phyloP scores from a whole-genome alignment of 768 basidiomycete genomes.

The Russula olivacea region DNA sequence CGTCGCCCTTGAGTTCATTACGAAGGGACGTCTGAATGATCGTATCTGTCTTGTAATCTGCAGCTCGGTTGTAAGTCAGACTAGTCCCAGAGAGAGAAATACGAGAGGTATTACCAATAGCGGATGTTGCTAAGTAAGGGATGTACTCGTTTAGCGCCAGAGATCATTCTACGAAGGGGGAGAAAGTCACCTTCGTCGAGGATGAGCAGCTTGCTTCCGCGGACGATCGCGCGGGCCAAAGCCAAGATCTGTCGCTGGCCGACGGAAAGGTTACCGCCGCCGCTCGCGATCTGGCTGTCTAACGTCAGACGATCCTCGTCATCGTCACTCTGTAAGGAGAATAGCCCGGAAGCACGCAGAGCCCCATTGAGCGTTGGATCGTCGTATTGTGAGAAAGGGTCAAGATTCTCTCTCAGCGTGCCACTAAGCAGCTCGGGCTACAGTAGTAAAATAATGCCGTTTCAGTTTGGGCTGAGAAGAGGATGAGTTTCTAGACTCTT shows the following conservation, averaged over 20 bases:
- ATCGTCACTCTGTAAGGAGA: constrained; percentile 35
- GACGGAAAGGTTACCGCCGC: constrained; percentile 46
- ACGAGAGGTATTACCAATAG: constrained; percentile 33
- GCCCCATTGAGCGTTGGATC: constrained; percentile 48
- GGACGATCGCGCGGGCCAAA: constrained; percentile 52
- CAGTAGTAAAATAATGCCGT: neutral
- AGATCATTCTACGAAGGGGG: neutral
- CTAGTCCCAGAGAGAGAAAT: neutral
- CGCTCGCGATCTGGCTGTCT: constrained; percentile 41
- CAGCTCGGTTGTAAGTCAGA: neutral
- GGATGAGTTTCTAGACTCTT: constrained; percentile 22
- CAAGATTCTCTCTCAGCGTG: constrained; percentile 52
- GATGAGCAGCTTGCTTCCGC: constrained; percentile 52
- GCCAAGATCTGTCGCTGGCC: constrained; percentile 58
- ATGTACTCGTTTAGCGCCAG: neutral
- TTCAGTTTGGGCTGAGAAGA: constrained; percentile 15
- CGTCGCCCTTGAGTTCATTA: constrained; percentile 37
- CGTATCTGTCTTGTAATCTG: constrained; percentile 52
- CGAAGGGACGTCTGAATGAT: constrained; percentile 54
- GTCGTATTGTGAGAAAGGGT: constrained; percentile 52
- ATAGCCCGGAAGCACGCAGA: constrained; percentile 44
- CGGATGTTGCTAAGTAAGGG: constrained; percentile 37
- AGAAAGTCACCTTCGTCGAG: constrained; percentile 45
- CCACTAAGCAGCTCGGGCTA: constrained; percentile 52
- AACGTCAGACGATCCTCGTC: constrained; percentile 39